Evolutionary conservation across 2,329 filamentous ascomycete genomes (phyloP).

Genomic region (Aspergillus latus): DNA sequence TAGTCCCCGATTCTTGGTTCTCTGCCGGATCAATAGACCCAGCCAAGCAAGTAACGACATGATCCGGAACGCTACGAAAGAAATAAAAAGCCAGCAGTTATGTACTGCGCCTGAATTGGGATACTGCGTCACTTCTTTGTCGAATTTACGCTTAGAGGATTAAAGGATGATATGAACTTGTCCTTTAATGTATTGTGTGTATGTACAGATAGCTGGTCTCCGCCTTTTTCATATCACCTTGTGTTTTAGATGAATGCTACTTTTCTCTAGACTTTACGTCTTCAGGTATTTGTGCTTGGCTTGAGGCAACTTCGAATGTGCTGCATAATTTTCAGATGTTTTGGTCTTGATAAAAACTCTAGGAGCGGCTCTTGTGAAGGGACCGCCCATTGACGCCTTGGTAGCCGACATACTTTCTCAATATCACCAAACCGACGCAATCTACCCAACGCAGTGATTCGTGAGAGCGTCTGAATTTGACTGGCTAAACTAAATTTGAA

Average conservation of each 20-base stretch:
- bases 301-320: not conserved
- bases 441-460: too few relatives aligned
- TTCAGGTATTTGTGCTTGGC: not conserved
- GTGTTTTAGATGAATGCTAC: conserved; percentile 37
- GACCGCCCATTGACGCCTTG: too few relatives aligned
- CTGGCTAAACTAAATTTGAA: too few relatives aligned
- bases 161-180: conserved; percentile 20
- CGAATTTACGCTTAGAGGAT: conserved; percentile 7
- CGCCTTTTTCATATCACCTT: conserved; percentile 32
- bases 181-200: conserved; percentile 29
- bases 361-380: not conserved
- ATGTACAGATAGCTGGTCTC: conserved; percentile 46
- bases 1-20: conserved; percentile 16
- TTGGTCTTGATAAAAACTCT: not conserved
- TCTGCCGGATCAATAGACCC: conserved; percentile 22
- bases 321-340: not conserved
- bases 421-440: too few relatives aligned
- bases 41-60: not conserved
- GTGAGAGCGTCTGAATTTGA: too few relatives aligned
- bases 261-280: conserved; percentile 27
- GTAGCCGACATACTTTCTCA: too few relatives aligned
- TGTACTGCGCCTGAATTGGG: conserved; percentile 13
- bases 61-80: conserved; percentile 2
- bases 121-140: conserved; percentile 17
- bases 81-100: conserved; percentile 7